Base-by-base conservation (phyloP, 2,329 filamentous ascomycete genomes). In the Diaporthe sp. region DNA sequence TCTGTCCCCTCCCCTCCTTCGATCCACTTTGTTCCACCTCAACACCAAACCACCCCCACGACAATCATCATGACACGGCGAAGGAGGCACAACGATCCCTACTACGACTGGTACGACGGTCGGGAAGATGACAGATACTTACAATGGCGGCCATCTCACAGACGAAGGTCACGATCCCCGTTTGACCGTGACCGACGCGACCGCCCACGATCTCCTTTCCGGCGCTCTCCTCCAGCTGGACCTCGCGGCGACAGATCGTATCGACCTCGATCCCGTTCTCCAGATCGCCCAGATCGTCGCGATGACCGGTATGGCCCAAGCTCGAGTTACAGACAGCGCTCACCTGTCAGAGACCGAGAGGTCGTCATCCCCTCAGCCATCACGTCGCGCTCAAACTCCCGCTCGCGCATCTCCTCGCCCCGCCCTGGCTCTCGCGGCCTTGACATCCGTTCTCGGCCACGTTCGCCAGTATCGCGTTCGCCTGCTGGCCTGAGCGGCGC, bases 111-210 rank as follows among this genome's bases (percentile, higher is more conserved):
- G 47, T 68, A 68, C 45, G 47, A 40, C 47, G 64, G 15, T 22
- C 33, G 33, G 22, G 64, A 42, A n/a, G 38, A 50, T 22, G 22
- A 64, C 19, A 64, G 57, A 45, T 61, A 74, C 64, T 74, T 38
- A 71, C 58, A 57, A 50, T 69, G 58, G 70, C 61, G 60, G 30
- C 25, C 54, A 71, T 35, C 75, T 45, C 74, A 76, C 77, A 89
- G 88, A 81, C 85, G 88, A 76, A 85, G 89, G 78, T 91, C 89
- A 33, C 85, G 89, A 64, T 91, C 89, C 45, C 89, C 89, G 1
- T 86, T 85, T 74, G 84, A 84, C 52, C 83, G 87, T 79, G 87
- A 89, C 75, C 85, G 82, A 10, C 83, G 87, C 79, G 88, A 89
- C 75, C 85, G 82, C 13, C 80, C 82, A 45, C 79, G 84, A n/a